Evolutionary conservation across 108 stramenopile species (phyloP), one percentile per base, ranked within the genome.

Genomic region (Poteriospumella lacustris): DNA sequence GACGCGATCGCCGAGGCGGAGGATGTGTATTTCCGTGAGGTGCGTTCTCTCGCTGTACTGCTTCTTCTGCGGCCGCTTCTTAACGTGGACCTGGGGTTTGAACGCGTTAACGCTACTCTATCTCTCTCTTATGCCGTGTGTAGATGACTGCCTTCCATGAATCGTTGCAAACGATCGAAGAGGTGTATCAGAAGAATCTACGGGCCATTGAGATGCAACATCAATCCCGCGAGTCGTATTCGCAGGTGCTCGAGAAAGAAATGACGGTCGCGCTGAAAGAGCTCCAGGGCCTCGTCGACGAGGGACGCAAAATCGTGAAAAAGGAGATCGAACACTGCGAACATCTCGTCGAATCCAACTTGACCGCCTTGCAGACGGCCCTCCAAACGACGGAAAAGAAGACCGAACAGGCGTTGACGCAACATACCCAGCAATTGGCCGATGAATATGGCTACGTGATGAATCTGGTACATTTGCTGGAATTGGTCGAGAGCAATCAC

Each of bases 181-280:
- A 73, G 26, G 26, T 31, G 5, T 56, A 73, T 56, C 70, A 73
- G 41, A 44, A 42, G 31, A 12, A 5, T 52, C 36, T 73, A 29
- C 36, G 31, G 5, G 31, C 44, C 5, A 73, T 73, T 52, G 44
- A 52, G 26, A 44, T 52, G 44, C 43, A 73, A 56, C 70, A 73
- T 19, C 70, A 73, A 34, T 44, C 70, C 9, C 3, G 70, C 26
- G 47, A 44, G 31, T 42, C 40, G 9, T 56, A 73, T 42, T 73
- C 70, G 5, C 9, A 3, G 15, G 70, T 73, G 36, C 42, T 73
- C 9, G 70, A 73, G 41, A 73, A 56, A 34, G 70, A 73, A 73
- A 73, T 73, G 70, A 26, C 43, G 31, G 70, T 28, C 28, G 70
- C 70, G 3, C 42, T 73, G 41, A 56, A 24, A 52, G 47, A 52